phyloP scores from a whole-genome alignment of 352 stramenopile genomes.

The Pythium insidiosum region DNA sequence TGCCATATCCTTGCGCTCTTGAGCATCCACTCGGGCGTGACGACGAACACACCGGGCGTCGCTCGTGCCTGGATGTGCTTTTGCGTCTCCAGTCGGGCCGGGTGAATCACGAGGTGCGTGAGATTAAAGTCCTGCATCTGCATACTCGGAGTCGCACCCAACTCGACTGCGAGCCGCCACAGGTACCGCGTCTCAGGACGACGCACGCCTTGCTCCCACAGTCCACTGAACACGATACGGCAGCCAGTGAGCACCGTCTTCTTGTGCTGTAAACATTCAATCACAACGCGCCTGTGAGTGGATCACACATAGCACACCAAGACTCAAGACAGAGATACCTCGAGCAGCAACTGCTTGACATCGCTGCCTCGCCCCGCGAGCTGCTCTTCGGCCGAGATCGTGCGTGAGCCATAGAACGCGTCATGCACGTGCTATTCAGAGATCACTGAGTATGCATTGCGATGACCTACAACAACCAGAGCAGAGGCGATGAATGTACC shows the following conservation, averaged over 20 bases:
- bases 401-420: conserved; percentile 44
- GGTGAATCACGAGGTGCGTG: conserved; percentile 83
- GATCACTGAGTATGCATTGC: no score
- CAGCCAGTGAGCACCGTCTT: conserved; percentile 51
- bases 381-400: conserved; percentile 56
- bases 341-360: conserved; percentile 56
- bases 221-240: conserved; percentile 73
- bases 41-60: conserved; percentile 49
- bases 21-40: conserved; percentile 76
- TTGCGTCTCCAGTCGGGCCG: conserved; percentile 65
- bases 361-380: conserved; percentile 58
- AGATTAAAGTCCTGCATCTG: conserved; percentile 62
- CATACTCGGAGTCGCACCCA: conserved; percentile 61
- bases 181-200: conserved; percentile 62
- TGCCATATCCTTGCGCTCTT: conserved; percentile 70
- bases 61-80: conserved; percentile 71
- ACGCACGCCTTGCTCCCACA: conserved; percentile 51
- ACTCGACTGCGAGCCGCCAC: conserved; percentile 65
- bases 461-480: not conserved
- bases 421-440: conserved; percentile 56
- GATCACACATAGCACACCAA: no score
- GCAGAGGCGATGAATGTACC: conserved; percentile 20
- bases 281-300: not conserved
- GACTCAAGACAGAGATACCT: conserved; percentile 20
- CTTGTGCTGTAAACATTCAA: conserved; percentile 43